Evolutionary conservation across 2,329 filamentous ascomycete species (phyloP), one percentile per base, ranked within the genome.

Genomic region (Colletotrichum tofieldiae): DNA sequence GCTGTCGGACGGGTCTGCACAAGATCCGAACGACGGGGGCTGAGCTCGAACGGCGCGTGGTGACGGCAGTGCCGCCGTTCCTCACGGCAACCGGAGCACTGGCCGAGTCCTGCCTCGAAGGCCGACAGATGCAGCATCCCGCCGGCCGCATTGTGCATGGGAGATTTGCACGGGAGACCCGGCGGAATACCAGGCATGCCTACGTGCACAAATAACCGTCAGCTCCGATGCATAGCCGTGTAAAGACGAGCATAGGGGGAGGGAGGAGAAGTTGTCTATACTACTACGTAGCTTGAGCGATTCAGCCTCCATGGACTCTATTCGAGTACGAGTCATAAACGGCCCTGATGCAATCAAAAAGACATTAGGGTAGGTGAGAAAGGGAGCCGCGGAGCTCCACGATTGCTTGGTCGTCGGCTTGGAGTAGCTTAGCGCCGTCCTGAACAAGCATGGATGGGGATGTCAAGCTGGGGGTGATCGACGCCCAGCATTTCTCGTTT

Each of bases 401-500:
- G 65, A 63, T 72, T 14, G 39, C 45, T 64, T 63, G 69, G 58
- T 58, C 9, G 37, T 41, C 55, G 45, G 16, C 68, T 35, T 14
- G 16, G 29, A 37, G 16, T 20, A 29, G 68, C 26, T 68, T 71
- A 63, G 65, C 20, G 49, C 20, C n/a, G 12, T 37, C 37, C 43
- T 20, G 12, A 41, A 41, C 9, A 49, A 41, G 56, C 63, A 67
- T 26, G 49, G 56, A 49, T 41, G 8, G 6, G 45, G 26, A 39
- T 26, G 52, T 39, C 58, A 68, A 45, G 69, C n/a, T 45, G 29
- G 51, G 52, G 26, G n/a, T 8, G 65, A 63, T 72, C 58, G 65
- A 63, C 69, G 52, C 43, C 43, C 9, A 64, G 69, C 52, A 47
- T 49, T 64, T 23, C 54, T 72, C 23, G 65, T 72, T 72, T 69